A percentile compares a stretch with the other conserved stretches of the same genome.
These are phyloP conservation scores for Triticum monococcum DNA, from an alignment of 176 grass and related monocot species.

Conservation along the genomic window DNA sequence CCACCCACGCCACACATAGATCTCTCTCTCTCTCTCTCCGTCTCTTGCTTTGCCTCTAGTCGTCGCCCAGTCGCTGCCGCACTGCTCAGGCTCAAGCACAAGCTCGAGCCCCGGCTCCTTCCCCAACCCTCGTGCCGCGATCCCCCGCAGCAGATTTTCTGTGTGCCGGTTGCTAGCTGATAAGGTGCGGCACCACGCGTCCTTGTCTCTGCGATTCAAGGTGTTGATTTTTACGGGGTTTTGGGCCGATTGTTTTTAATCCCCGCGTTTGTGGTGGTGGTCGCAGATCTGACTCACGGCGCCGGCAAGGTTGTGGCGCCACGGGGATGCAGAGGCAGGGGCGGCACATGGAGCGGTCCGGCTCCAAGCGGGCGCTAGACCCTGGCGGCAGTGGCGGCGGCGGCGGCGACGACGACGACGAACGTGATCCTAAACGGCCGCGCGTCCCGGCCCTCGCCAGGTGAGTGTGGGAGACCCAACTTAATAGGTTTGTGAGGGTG, in stretches of 20 bases:
- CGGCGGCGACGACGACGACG: constrained; percentile 24
- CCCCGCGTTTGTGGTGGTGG: background rate
- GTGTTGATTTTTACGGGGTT: constrained; percentile 13
- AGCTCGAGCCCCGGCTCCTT: background rate
- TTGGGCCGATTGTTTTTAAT: background rate
- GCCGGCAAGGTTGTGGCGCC: background rate
- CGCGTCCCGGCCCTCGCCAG: constrained; percentile 56
- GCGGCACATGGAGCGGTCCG: constrained; percentile 41
- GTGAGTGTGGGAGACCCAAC: background rate
- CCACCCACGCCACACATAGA: constrained; percentile 11
- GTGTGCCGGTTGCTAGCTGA: background rate
- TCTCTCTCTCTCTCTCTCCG: background rate
- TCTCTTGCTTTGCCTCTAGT: constrained; percentile 15
- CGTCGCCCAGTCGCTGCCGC: constrained; percentile 39
- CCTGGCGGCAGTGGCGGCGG: constrained; percentile 26
- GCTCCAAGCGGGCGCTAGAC: constrained; percentile 55
- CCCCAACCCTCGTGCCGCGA: background rate
- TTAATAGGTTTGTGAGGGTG: background rate
- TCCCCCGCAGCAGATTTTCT: background rate
- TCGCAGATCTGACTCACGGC: constrained; percentile 33
- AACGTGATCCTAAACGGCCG: constrained; percentile 43
- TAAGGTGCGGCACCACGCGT: background rate
- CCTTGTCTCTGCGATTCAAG: background rate
- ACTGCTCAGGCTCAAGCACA: background rate
- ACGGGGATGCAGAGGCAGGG: constrained; percentile 48